A percentile compares a stretch with the other conserved stretches of the same genome.
phyloP scores from a whole-genome alignment of 2,329 filamentous ascomycete genomes.

The Teratosphaeria gauchensis region DNA sequence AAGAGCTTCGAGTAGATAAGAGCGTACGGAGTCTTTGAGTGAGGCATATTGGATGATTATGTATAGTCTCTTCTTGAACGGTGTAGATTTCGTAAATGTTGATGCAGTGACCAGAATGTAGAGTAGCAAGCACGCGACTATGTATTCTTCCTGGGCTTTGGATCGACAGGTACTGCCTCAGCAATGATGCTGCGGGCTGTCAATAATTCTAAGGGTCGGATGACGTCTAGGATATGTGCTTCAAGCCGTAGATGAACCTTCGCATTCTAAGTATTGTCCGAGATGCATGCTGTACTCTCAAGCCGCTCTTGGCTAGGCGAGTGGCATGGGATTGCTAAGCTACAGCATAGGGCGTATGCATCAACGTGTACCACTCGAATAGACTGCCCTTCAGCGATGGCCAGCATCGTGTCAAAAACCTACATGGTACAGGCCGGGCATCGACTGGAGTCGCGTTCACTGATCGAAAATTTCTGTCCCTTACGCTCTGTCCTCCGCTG shows the following conservation, averaged over 20 bases:
- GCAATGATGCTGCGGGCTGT: background rate
- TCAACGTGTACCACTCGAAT: too few species aligned
- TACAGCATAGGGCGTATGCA: too few species aligned
- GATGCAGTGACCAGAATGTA: background rate
- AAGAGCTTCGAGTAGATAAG: background rate
- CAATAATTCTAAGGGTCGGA: background rate
- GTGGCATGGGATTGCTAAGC: too few species aligned
- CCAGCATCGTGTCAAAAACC: too few species aligned
- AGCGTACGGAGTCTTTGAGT: conserved; percentile 17
- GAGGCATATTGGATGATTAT: conserved; percentile 7
- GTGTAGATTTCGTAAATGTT: background rate
- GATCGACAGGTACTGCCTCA: conserved; percentile 2
- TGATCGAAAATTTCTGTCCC: too few species aligned
- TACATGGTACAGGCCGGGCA: too few species aligned
- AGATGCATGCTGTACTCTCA: background rate
- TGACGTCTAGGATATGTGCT: background rate
- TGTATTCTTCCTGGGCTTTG: background rate
- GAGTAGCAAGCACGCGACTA: background rate
- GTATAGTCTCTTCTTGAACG: background rate
- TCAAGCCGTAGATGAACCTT: background rate
- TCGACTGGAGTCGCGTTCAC: too few species aligned
- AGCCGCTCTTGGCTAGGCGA: background rate
- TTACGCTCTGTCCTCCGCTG: too few species aligned
- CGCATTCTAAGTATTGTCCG: background rate
- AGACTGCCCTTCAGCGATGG: too few species aligned